phyloP scores from a whole-genome alignment of 1,139 yeast genomes.

The Geotrichum citri-aurantii region DNA sequence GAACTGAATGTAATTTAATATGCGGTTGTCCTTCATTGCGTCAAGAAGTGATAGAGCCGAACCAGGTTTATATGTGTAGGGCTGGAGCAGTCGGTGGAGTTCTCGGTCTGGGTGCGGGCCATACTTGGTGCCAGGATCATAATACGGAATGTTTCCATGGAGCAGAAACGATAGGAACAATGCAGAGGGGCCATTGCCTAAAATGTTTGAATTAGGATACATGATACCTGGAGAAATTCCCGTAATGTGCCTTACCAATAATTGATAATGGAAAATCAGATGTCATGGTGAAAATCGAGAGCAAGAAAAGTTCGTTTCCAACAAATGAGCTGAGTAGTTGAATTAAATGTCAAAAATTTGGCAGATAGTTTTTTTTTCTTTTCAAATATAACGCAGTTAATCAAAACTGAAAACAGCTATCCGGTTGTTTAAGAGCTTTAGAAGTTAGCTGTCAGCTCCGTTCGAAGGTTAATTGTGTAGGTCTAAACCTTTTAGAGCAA shows the following conservation, averaged over 20 bases:
- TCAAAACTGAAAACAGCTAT: not conserved
- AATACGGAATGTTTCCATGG: constrained; percentile 33
- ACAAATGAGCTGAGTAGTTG: not conserved
- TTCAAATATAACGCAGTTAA: not conserved
- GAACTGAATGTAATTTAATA: constrained; percentile 24
- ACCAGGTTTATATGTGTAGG: constrained; percentile 15
- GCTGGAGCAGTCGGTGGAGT: constrained; percentile 26
- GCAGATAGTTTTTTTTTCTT: not conserved
- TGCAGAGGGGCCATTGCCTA: constrained; percentile 36
- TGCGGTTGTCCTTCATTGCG: constrained; percentile 23
- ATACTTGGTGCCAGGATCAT: constrained; percentile 24
- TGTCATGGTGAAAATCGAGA: not conserved
- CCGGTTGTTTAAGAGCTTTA: not conserved
- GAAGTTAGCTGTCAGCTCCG: not conserved
- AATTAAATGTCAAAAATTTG: not conserved
- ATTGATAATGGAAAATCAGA: not conserved
- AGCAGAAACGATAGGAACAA: constrained; percentile 32
- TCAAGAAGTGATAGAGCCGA: constrained; percentile 22
- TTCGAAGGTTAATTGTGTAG: not conserved
- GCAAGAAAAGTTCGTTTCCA: not conserved
- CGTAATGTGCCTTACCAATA: not conserved
- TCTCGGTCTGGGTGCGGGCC: constrained; percentile 33
- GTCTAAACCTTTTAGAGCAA: not conserved
- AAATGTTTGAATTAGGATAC: constrained; percentile 10
- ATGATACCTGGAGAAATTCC: not conserved